Conservation (phyloP, 345 rosid species). For the Excoecaria cochinchinensis region DNA sequence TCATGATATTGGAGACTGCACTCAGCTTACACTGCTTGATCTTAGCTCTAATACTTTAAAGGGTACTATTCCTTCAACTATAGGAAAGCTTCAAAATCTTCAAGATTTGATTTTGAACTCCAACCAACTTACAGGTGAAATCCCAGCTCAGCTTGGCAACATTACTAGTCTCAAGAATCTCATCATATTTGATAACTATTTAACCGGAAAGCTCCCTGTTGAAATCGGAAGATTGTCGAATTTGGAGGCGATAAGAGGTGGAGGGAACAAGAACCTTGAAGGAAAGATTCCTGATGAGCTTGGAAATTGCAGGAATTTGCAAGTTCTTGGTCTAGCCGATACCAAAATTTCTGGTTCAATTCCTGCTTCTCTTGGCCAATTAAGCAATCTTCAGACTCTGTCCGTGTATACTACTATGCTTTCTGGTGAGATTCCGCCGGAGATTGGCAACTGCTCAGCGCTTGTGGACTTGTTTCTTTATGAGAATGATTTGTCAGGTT, state of each 20-base stretch:
- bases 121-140: slow-evolving; percentile 70
- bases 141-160: slow-evolving; percentile 60
- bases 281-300: slow-evolving; percentile 76
- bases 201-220: slow-evolving; percentile 59
- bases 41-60: slow-evolving; percentile 60
- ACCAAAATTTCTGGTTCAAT: slow-evolving; percentile 70
- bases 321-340: slow-evolving; percentile 76
- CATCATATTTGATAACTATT: slow-evolving; percentile 59
- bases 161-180: slow-evolving; percentile 51
- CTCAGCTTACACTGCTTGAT: slow-evolving; percentile 46
- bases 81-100: slow-evolving; percentile 55
- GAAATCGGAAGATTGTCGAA: slow-evolving; percentile 61
- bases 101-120: slow-evolving; percentile 63
- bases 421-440: slow-evolving; percentile 79
- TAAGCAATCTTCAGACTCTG: slow-evolving; percentile 63
- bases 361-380: slow-evolving; percentile 69
- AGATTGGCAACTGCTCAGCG: slow-evolving; percentile 79
- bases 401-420: slow-evolving; percentile 71
- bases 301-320: slow-evolving; percentile 71
- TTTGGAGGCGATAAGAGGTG: slow-evolving; percentile 70
- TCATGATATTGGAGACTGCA: slow-evolving; percentile 48
- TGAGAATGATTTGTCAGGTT: slow-evolving; percentile 78
- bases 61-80: slow-evolving; percentile 59
- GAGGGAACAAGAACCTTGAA: slow-evolving; percentile 74
- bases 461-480: slow-evolving; percentile 74